Evolutionary conservation across 2,329 filamentous ascomycete genomes (phyloP), one percentile per base, ranked within the genome.

Genomic region (Diplodia corticola): DNA sequence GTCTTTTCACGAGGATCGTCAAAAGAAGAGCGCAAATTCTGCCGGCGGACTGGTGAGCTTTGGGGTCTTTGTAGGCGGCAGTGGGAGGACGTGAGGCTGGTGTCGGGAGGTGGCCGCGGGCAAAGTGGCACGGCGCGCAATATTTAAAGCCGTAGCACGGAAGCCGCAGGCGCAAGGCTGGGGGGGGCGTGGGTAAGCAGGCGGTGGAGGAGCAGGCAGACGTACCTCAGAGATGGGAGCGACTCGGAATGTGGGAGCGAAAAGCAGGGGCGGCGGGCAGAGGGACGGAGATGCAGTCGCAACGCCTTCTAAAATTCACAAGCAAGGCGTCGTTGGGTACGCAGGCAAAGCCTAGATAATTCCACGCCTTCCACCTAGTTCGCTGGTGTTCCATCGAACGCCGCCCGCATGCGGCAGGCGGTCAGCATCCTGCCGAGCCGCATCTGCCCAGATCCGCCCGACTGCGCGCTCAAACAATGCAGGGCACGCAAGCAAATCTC

Each of bases 331-430:
- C 63, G 48, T 64, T 55, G 63, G 49, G 49, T 61, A 61, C 33
- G 63, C 49, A 50, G 60, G 60, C 49, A 40, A 51, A 54, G 51
- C 13, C 63, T 64, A 64, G 63, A 64, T 40, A 48, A 44, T 55
- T 64, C 63, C 35, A 64, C 49, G 48, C 40, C 49, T 64, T 64
- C 63, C 50, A 54, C 49, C 35, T 37, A 30, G 37, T 64, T 64
- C 63, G 57, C 57, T 61, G 57, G 57, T 35, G 22, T 61, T 61
- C 57, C 57, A 61, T 61, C 37, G 57, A 44, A 15, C 24, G 15
- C 33, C 37, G 37, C 37, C 57, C 57, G 57, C 40, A 61, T 49
- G 10, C 57, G 57, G 57, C 44, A 61, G 37, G 57, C 57, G 57
- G 57, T 61, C 57, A 49, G 57, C 57, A 24, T 2, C 22, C 44